phyloP scores from a whole-genome alignment of 331 rosid species.

The Ulmus americana region DNA sequence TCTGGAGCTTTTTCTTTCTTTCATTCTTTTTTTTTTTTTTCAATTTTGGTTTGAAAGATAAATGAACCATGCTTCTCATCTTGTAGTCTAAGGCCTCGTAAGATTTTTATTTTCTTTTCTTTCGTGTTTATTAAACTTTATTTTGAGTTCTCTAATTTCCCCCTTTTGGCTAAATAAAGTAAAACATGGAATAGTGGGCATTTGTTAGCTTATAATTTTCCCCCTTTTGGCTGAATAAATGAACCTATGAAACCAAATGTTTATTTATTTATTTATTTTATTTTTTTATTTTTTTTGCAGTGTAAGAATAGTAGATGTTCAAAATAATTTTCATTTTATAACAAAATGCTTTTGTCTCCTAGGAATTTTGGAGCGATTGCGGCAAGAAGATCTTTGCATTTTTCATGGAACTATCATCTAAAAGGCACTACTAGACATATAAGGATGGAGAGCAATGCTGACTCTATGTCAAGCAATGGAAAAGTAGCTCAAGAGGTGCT shows the following conservation, averaged over 20 bases:
- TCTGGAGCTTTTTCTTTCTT: too few relatives aligned
- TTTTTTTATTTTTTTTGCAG: too few relatives aligned
- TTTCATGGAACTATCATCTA: slow-evolving; percentile 20
- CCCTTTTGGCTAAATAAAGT: too few relatives aligned
- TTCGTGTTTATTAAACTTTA: neutral
- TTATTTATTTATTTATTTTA: too few relatives aligned
- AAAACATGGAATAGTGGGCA: too few relatives aligned
- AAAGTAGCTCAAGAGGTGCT: slow-evolving; percentile 63
- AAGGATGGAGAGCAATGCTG: slow-evolving; percentile 41
- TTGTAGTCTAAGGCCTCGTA: slow-evolving; percentile 43
- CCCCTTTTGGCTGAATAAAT: too few relatives aligned
- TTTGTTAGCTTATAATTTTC: too few relatives aligned
- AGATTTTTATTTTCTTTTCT: slow-evolving; percentile 15
- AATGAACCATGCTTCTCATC: slow-evolving; percentile 44
- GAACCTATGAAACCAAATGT: too few relatives aligned
- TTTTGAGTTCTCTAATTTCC: too few relatives aligned
- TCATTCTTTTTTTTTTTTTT: neutral
- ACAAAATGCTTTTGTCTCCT: slow-evolving; percentile 12
- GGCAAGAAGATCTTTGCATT: slow-evolving; percentile 27
- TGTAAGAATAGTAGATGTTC: too few relatives aligned
- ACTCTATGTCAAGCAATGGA: slow-evolving; percentile 12
- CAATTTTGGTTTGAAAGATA: slow-evolving; percentile 31
- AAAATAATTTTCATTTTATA: too few relatives aligned
- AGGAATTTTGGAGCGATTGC: slow-evolving; percentile 44
- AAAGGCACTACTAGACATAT: slow-evolving; percentile 31